phyloP scores from a whole-genome alignment of 306 rosid species.

The Crotalaria pallida region DNA sequence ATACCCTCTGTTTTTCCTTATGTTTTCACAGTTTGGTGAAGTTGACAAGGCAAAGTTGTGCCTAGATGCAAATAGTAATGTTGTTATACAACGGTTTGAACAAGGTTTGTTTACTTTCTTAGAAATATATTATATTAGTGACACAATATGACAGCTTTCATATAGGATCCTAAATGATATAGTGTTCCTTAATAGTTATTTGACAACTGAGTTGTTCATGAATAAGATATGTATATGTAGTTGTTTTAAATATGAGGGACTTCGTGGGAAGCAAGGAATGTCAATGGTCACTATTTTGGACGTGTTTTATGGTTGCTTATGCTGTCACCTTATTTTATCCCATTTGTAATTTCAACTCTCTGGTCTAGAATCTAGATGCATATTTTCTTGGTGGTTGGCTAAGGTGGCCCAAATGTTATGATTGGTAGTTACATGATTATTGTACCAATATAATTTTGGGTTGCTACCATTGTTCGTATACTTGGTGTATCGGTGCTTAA shows the following conservation, averaged over 20 bases:
- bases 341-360: not conserved
- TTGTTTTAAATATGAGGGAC: constrained; percentile 6
- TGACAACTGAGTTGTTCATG: constrained; percentile 19
- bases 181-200: not conserved
- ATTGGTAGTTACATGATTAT: not conserved
- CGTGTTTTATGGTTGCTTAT: not conserved
- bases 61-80: not conserved
- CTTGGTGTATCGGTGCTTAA: too few species aligned
- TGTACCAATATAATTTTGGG: not conserved
- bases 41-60: constrained; percentile 34
- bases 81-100: constrained; percentile 24
- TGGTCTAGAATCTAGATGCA: not conserved
- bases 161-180: not conserved
- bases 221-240: not conserved
- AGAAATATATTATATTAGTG: constrained; percentile 2
- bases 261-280: constrained; percentile 36
- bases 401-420: not conserved
- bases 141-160: constrained; percentile 30
- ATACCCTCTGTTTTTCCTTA: not conserved
- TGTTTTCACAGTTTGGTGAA: constrained; percentile 29
- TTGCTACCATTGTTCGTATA: too few species aligned
- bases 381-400: not conserved
- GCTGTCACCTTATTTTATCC: not conserved
- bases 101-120: constrained; percentile 22
- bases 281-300: constrained; percentile 23